Conservation (phyloP, 2,329 filamentous ascomycete genomes). For the Lasiodiplodia theobromae region DNA sequence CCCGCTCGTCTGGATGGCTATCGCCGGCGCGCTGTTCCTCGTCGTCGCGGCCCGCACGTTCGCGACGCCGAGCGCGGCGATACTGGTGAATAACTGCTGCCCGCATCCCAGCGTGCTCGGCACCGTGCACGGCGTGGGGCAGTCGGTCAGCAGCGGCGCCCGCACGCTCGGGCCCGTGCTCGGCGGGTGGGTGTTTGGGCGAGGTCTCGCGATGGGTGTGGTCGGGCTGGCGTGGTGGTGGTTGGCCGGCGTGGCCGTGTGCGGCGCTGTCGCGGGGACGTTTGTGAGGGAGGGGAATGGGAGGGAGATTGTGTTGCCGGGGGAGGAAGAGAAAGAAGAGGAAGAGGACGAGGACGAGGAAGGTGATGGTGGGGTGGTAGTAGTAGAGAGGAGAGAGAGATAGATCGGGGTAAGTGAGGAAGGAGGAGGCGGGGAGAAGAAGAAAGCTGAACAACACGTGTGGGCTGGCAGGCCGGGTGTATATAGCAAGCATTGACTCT, state of each 20-base stretch:
- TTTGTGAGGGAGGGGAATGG: constrained; percentile 68
- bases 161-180: constrained; percentile 67
- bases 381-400: background rate
- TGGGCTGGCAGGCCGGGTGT: too few species aligned
- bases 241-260: constrained; percentile 58
- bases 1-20: constrained; percentile 50
- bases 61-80: constrained; percentile 64
- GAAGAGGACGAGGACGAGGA: constrained; percentile 28
- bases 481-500: too few species aligned
- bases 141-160: constrained; percentile 65
- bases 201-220: constrained; percentile 63
- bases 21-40: constrained; percentile 50
- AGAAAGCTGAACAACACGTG: background rate
- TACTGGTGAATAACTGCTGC: constrained; percentile 67
- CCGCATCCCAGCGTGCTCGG: constrained; percentile 63
- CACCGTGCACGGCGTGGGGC: constrained; percentile 65
- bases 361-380: background rate
- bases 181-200: constrained; percentile 67
- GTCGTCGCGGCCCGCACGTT: constrained; percentile 58
- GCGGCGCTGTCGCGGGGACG: constrained; percentile 60
- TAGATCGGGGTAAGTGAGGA: background rate
- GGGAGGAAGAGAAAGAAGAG: constrained; percentile 60
- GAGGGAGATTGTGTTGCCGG: constrained; percentile 70
- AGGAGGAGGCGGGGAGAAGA: too few species aligned
- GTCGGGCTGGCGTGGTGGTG: constrained; percentile 68